These are phyloP conservation scores for Capronia epimyces DNA, from an alignment of 2,329 filamentous ascomycete genomes.

Conservation along the genomic window DNA sequence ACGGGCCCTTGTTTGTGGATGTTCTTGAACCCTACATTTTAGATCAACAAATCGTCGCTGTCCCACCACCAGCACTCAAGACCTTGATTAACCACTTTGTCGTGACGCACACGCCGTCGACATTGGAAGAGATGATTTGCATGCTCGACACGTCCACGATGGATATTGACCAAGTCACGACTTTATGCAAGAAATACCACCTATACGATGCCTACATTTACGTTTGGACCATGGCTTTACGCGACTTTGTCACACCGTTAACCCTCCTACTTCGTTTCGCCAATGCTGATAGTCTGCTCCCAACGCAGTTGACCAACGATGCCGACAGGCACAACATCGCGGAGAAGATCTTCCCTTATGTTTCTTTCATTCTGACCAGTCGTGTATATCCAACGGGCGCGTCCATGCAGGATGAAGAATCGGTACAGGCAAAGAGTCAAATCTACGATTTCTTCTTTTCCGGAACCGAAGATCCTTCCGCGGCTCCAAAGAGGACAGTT, in stretches of 20 bases:
- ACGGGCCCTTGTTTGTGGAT: slow-evolving; percentile 74
- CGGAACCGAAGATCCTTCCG: slow-evolving; percentile 53
- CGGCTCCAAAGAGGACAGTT: slow-evolving; percentile 31
- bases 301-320: background rate
- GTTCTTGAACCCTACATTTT: slow-evolving; percentile 83
- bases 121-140: slow-evolving; percentile 90
- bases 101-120: slow-evolving; percentile 64
- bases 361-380: slow-evolving; percentile 85
- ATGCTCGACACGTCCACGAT: slow-evolving; percentile 84
- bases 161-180: slow-evolving; percentile 88
- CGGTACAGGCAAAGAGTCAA: slow-evolving; percentile 72
- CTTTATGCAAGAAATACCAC: slow-evolving; percentile 81
- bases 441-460: slow-evolving; percentile 93
- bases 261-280: slow-evolving; percentile 57
- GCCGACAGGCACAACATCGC: slow-evolving; percentile 45
- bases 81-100: slow-evolving; percentile 78
- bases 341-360: slow-evolving; percentile 87
- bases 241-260: slow-evolving; percentile 85
- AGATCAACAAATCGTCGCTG: slow-evolving; percentile 64
- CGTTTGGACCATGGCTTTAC: slow-evolving; percentile 87
- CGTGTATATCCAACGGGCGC: slow-evolving; percentile 86
- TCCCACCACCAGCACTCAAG: slow-evolving; percentile 82
- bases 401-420: slow-evolving; percentile 64
- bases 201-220: slow-evolving; percentile 95
- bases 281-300: background rate